Base-by-base conservation (phyloP, 2,329 filamentous ascomycete species). In the Gliomastix tumulicola region DNA sequence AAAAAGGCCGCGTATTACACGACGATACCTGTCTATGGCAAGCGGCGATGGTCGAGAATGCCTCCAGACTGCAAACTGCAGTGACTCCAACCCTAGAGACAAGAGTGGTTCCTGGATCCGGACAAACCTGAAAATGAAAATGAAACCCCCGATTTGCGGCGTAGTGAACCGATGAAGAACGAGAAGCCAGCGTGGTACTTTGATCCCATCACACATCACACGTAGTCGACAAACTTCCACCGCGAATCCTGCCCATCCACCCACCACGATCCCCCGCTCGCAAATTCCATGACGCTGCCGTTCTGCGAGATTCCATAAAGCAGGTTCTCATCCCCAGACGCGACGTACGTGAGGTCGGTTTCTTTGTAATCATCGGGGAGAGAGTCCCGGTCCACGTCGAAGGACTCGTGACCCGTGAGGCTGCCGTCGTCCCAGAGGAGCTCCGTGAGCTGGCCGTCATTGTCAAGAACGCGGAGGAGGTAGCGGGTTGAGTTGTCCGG, bases 221-320 rank as follows among this genome's bases (percentile, higher is more conserved):
- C n/a, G n/a, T n/a, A n/a, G n/a, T n/a, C n/a, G n/a, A n/a, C 13
- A 21, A 41, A 33, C 30, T 34, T 34, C 40, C 40, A 41, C 6
- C 20, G 22, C 3, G 30, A 15, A 15, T 38, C 36, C 8, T 23
- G n/a, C 7, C 18, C 30, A 5, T 23, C 36, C 19, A 23, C 25
- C 36, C 40, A 39, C 40, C 40, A 41, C n/a, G 30, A 21, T 9
- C 34, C 34, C 11, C 28, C 8, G 7, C 40, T 30, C 12, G 17
- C n/a, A 27, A 38, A 41, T 30, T 38, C 34, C 11, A 38, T 22
- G 18, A 41, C 18, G 12, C 31, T 31, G 6, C 36, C 40, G 13
- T 39, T 30, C n/a, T n/a, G n/a, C 9, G 36, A 36, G 6, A 39
- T 20, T 10, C 21, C 40, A 20, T 36, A 41, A 4, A 41, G 31